Evolutionary conservation across 2,329 filamentous ascomycete genomes (phyloP), one percentile per base, ranked within the genome.

Genomic region (Penicillium sclerotiorum): DNA sequence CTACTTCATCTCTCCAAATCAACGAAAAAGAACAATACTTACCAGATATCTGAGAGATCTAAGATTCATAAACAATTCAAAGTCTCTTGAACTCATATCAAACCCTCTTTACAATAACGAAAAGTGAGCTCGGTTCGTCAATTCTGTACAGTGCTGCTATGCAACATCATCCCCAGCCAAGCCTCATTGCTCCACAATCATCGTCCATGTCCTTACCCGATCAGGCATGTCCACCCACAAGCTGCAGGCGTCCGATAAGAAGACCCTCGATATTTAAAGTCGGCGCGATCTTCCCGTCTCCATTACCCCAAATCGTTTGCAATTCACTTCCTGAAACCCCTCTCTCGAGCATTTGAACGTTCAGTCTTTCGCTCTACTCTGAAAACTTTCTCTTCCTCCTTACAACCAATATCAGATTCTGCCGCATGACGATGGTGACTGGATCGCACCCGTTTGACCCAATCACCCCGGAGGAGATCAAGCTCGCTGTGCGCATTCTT

Each of bases 401-500:
- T 30, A 8, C 17, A 7, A 15, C 3, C 28, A 33, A 18, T 13
- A 22, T 22, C 37, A 8, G 9, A 38, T n/a, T n/a, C n/a, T 5
- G n/a, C 27, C 13, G 9, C 15, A 11, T 28, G 23, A 58, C n/a
- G 30, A 58, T 55, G 49, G 59, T 53, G 46, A 55, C 40, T 49
- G 18, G 52, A 52, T 35, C 56, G 57, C 49, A 71, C 50, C 71
- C 71, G 4, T 73, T 73, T 50, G 69, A 73, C 37, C 70, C 71
- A 18, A 59, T 73, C 43, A 65, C 62, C 5, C 67, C 70, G 1
- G 63, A 59, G 28, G 71, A 73, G 50, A 72, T 73, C 33, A 61
- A 64, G 47, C 54, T 72, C 28, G 71, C 64, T 11, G 64, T 63
- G 6, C 64, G 65, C 40, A 61, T 73, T 39, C 55, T 73, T 9